phyloP scores from a whole-genome alignment of 75 land plant species.

The Sequoia sempervirens region DNA sequence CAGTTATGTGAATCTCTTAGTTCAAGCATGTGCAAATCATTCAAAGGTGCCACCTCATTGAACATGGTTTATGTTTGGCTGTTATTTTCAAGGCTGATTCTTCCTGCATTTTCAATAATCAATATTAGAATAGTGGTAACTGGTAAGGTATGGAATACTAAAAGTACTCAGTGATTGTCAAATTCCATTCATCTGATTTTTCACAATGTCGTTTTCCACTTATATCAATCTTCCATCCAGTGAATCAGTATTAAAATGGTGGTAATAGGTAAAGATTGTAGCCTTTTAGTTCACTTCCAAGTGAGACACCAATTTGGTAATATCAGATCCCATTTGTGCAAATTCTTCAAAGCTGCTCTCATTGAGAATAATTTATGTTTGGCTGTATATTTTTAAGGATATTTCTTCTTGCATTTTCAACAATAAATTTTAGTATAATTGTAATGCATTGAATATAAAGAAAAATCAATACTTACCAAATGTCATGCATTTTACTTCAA shows the following conservation, averaged over 20 bases:
- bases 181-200: neutral
- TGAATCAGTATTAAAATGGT: neutral
- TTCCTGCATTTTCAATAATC: neutral
- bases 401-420: neutral
- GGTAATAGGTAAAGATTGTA: no score
- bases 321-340: neutral
- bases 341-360: neutral
- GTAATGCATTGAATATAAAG: neutral
- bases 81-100: neutral
- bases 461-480: neutral
- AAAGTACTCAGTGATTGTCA: neutral
- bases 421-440: neutral
- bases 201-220: neutral
- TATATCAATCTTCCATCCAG: neutral
- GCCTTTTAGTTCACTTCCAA: no score
- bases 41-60: neutral
- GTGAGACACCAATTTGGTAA: no score
- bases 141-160: neutral
- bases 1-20: neutral
- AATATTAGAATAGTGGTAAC: neutral
- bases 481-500: no score
- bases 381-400: neutral
- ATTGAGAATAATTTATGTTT: neutral
- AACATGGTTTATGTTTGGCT: neutral
- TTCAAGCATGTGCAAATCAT: neutral